These are phyloP conservation scores for Diddensiella caesifluorescens DNA, from an alignment of 805 yeast genomes.

Conservation along the genomic window DNA sequence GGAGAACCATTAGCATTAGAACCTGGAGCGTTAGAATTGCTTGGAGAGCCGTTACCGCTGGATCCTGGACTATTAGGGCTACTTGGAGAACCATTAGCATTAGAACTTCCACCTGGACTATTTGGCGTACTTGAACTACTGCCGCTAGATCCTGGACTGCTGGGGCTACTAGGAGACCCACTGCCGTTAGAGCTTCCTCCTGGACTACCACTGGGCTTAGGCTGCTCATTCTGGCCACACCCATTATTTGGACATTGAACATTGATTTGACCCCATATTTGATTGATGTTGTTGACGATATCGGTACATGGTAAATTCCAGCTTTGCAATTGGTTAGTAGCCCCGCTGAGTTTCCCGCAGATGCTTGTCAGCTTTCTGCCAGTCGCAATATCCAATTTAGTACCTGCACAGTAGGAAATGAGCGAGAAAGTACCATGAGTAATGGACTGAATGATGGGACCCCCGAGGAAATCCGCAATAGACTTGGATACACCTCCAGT, in stretches of 20 bases:
- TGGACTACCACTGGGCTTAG: neutral
- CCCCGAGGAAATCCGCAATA: conserved; percentile 11
- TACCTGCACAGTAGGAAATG: conserved; percentile 12
- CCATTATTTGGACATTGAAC: neutral
- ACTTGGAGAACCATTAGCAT: too few species aligned
- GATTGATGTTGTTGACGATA: neutral
- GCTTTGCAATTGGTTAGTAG: neutral
- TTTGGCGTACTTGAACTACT: neutral
- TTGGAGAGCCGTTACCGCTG: too few species aligned
- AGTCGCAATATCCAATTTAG: conserved; percentile 7
- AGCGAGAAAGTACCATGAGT: conserved; percentile 16
- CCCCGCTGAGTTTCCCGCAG: neutral
- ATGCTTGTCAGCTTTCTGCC: conserved; percentile 1
- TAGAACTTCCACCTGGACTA: neutral
- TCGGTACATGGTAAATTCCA: neutral
- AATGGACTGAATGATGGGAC: conserved; percentile 12
- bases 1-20: too few species aligned
- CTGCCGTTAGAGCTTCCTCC: too few species aligned
- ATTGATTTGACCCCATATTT: neutral
- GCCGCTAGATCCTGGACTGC: neutral
- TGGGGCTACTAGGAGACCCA: neutral
- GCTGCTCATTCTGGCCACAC: neutral
- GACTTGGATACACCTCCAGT: conserved; percentile 12
- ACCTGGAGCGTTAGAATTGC: too few species aligned
- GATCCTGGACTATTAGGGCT: too few species aligned